Conservation (phyloP, 352 stramenopile species). For the Phytopythium delawarense region DNA sequence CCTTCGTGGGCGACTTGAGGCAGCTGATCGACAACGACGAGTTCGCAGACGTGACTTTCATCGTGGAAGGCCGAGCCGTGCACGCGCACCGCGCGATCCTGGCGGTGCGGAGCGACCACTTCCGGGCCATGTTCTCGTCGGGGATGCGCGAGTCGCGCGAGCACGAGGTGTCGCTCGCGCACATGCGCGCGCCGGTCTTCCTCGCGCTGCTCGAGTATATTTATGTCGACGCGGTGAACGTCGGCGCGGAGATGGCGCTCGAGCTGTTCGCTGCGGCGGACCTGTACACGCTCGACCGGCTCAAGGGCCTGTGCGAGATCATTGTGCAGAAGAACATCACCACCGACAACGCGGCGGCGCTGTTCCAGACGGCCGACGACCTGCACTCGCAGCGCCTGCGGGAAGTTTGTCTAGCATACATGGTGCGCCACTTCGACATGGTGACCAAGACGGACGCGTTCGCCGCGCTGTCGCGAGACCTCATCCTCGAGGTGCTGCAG, state of each 20-base stretch:
- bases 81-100: conserved; percentile 90
- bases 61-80: conserved; percentile 81
- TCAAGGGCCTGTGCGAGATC: conserved; percentile 91
- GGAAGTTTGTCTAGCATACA: conserved; percentile 88
- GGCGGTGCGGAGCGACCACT: conserved; percentile 93
- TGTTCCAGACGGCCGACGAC: conserved; percentile 86
- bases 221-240: conserved; percentile 95
- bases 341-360: conserved; percentile 79
- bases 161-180: conserved; percentile 82
- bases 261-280: conserved; percentile 93
- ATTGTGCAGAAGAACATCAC: conserved; percentile 88
- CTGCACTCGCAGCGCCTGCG: conserved; percentile 77
- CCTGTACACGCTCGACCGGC: conserved; percentile 92
- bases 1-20: conserved; percentile 88
- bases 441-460: conserved; percentile 91
- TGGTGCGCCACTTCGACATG: conserved; percentile 89
- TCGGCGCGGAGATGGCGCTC: conserved; percentile 89
- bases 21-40: conserved; percentile 90
- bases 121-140: conserved; percentile 93
- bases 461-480: conserved; percentile 71
- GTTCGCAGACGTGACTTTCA: conserved; percentile 86
- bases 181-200: conserved; percentile 91
- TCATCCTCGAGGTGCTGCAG: conserved; percentile 89
- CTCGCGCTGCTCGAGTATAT: conserved; percentile 95
- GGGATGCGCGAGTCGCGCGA: conserved; percentile 91